Evolutionary conservation across 108 stramenopile species (phyloP).

Genomic region (Discostella stelligeroides): DNA sequence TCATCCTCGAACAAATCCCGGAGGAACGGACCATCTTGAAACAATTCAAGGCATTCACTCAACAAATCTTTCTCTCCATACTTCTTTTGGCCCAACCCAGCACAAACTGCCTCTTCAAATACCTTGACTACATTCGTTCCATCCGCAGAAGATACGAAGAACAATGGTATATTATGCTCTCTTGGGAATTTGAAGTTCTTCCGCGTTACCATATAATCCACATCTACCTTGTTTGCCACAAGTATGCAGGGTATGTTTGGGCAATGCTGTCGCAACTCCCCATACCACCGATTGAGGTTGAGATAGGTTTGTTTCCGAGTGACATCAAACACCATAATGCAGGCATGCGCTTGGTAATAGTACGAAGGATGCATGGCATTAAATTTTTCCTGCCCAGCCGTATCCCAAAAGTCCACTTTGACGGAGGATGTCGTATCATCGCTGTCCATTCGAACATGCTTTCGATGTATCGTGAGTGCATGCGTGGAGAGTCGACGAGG

Average conservation of each 20-base stretch:
- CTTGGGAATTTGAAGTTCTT: slow-evolving; percentile 84
- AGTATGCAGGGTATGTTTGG: slow-evolving; percentile 70
- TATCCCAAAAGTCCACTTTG: slow-evolving; percentile 84
- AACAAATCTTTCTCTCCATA: slow-evolving; percentile 68
- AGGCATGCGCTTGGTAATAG: slow-evolving; percentile 83
- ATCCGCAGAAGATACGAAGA: slow-evolving; percentile 84
- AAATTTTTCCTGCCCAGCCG: slow-evolving; percentile 88
- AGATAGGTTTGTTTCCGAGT: slow-evolving; percentile 77
- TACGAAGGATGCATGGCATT: slow-evolving; percentile 86
- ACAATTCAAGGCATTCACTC: slow-evolving; percentile 62
- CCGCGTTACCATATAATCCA: slow-evolving; percentile 80
- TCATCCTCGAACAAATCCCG: neutral
- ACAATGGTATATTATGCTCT: slow-evolving; percentile 77
- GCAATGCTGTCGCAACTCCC: slow-evolving; percentile 72
- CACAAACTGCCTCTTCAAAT: slow-evolving; percentile 66
- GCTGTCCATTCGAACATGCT: slow-evolving; percentile 39
- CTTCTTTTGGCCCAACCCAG: slow-evolving; percentile 58
- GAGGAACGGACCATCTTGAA: slow-evolving; percentile 36
- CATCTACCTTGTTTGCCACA: slow-evolving; percentile 89
- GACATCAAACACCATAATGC: slow-evolving; percentile 79
- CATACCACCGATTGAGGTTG: slow-evolving; percentile 77
- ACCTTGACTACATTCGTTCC: slow-evolving; percentile 88
- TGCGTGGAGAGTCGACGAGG: slow-evolving; percentile 81
- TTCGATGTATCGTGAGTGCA: slow-evolving; percentile 79
- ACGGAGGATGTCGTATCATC: slow-evolving; percentile 7